A percentile compares a stretch with the other conserved stretches of the same genome.
These are phyloP conservation scores for Toxicodendron radicans DNA, from an alignment of 345 rosid genomes.

Conservation along the genomic window DNA sequence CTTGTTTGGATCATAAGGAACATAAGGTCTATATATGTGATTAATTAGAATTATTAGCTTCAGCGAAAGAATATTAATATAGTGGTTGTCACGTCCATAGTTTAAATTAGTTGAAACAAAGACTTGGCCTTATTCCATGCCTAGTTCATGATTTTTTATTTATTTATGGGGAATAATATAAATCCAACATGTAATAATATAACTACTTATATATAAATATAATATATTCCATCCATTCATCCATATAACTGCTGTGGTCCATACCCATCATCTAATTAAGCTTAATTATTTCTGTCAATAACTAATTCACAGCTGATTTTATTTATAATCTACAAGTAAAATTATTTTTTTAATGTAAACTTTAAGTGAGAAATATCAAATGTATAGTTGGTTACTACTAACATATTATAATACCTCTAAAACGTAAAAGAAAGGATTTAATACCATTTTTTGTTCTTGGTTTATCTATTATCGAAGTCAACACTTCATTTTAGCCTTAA, in stretches of 20 bases:
- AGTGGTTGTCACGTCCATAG: conserved; percentile 67
- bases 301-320: too few species aligned
- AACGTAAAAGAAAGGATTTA: too few species aligned
- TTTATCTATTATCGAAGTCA: not conserved
- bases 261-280: not conserved
- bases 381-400: too few species aligned
- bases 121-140: conserved; percentile 21
- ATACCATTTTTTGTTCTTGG: too few species aligned
- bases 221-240: not conserved
- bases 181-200: not conserved
- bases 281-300: too few species aligned
- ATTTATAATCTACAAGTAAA: too few species aligned
- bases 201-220: not conserved
- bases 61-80: conserved; percentile 16
- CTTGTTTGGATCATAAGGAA: conserved; percentile 7
- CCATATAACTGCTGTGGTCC: not conserved
- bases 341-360: too few species aligned
- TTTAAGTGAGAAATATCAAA: too few species aligned
- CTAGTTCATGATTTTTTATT: conserved; percentile 2
- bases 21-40: not conserved
- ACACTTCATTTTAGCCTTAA: not conserved
- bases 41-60: not conserved
- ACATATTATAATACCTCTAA: too few species aligned
- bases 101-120: conserved; percentile 26
- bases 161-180: conserved; percentile 1